These are phyloP conservation scores for Adansonia rubrostipa DNA, from an alignment of 441 rosid genomes.

Conservation along the genomic window DNA sequence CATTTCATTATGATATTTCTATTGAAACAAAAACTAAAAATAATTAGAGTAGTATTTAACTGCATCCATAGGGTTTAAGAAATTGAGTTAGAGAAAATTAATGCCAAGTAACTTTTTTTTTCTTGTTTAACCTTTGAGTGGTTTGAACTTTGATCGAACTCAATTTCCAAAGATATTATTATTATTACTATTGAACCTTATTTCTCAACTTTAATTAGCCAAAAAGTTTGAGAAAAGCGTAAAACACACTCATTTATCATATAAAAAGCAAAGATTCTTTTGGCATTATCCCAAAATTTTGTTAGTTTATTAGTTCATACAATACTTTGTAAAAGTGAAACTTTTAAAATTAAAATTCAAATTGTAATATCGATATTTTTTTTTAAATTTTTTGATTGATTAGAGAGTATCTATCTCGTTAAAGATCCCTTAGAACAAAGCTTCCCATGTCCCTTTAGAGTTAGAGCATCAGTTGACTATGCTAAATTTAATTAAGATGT, in stretches of 20 bases:
- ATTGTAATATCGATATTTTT: too few relatives aligned
- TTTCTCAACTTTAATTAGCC: neutral
- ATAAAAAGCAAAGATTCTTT: neutral
- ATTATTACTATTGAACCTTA: neutral
- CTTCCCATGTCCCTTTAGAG: neutral
- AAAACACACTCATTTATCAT: neutral
- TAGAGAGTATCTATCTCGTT: neutral
- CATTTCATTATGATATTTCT: too few relatives aligned
- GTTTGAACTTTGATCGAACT: neutral
- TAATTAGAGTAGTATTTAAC: too few relatives aligned
- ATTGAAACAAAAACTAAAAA: too few relatives aligned
- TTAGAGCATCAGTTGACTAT: neutral
- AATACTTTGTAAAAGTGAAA: too few relatives aligned
- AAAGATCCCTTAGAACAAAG: neutral
- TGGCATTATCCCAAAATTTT: neutral
- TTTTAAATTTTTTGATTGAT: too few relatives aligned
- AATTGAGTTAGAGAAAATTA: neutral
- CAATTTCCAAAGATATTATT: neutral
- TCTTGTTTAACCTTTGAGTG: neutral
- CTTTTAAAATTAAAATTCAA: too few relatives aligned
- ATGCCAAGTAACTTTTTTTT: neutral
- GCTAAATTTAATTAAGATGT: neutral
- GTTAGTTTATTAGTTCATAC: too few relatives aligned
- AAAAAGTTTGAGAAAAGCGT: conserved; percentile 8
- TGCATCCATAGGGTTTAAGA: neutral